A percentile compares a stretch with the other conserved stretches of the same genome.
Evolutionary conservation across 164 flowering plant genomes (phyloP).

Genomic region (Annona cherimola): DNA sequence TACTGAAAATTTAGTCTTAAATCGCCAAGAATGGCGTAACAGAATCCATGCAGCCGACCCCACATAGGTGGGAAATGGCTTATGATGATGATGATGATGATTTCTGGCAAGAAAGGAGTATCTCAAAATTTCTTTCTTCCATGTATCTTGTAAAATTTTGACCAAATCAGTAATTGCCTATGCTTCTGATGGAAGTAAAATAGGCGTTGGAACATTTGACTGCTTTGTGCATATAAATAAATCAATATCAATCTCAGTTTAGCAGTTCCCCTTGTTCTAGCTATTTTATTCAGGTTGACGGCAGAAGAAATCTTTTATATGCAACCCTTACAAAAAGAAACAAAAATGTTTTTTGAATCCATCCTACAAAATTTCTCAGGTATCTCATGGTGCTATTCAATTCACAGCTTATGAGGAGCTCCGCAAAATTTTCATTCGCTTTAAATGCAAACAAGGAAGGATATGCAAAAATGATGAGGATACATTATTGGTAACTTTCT

Average conservation of each 20-base stretch:
- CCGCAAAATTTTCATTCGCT: slow-evolving; percentile 53
- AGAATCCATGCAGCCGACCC: too few relatives aligned
- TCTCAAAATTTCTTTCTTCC: too few relatives aligned
- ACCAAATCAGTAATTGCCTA: too few relatives aligned
- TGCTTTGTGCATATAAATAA: not conserved
- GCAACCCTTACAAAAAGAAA: not conserved
- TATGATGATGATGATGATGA: too few relatives aligned
- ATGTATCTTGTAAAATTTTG: too few relatives aligned
- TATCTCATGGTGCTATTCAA: slow-evolving; percentile 98
- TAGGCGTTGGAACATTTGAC: not conserved
- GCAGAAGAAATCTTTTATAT: not conserved
- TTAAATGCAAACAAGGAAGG: slow-evolving; percentile 33
- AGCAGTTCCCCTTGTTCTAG: not conserved
- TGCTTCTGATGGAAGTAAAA: too few relatives aligned
- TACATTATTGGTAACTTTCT: slow-evolving; percentile 46
- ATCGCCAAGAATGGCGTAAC: too few relatives aligned
- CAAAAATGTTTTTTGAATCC: not conserved
- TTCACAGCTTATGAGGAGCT: slow-evolving; percentile 94
- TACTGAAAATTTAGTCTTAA: too few relatives aligned
- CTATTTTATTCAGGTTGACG: not conserved
- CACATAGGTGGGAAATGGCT: too few relatives aligned
- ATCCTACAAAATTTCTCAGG: slow-evolving; percentile 50
- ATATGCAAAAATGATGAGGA: slow-evolving; percentile 15
- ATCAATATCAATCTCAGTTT: not conserved
- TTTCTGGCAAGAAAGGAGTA: too few relatives aligned